These are phyloP conservation scores for Rhodotorula graminis DNA, from an alignment of 768 basidiomycete genomes.

Conservation along the genomic window DNA sequence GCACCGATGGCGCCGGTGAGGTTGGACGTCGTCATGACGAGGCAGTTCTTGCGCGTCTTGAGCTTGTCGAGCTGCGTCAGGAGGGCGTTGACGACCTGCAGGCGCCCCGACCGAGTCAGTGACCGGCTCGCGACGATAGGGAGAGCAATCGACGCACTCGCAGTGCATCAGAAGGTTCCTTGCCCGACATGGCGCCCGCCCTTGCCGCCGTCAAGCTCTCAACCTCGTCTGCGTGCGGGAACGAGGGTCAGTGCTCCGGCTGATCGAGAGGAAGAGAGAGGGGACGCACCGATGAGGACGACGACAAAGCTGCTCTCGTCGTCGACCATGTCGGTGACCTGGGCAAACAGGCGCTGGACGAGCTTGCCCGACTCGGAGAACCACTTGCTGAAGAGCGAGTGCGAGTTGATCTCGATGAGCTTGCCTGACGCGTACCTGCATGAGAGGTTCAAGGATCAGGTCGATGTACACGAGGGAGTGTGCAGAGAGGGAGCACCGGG, in stretches of 20 bases:
- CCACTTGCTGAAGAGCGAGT: slow-evolving; percentile 97
- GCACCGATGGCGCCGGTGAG: slow-evolving; percentile 73
- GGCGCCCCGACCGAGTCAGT: background rate
- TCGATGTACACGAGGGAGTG: background rate
- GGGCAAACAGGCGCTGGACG: slow-evolving; percentile 84
- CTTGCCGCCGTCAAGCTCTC: slow-evolving; percentile 92
- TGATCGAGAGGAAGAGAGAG: background rate
- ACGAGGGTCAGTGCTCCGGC: too few species aligned
- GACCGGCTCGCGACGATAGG: background rate
- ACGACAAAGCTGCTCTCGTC: slow-evolving; percentile 88
- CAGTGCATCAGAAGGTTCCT: slow-evolving; percentile 90
- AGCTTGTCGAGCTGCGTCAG: slow-evolving; percentile 95
- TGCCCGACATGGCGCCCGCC: slow-evolving; percentile 88
- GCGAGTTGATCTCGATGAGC: slow-evolving; percentile 93
- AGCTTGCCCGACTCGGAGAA: slow-evolving; percentile 98
- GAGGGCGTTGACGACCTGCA: slow-evolving; percentile 91
- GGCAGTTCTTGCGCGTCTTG: slow-evolving; percentile 83
- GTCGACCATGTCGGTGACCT: slow-evolving; percentile 83
- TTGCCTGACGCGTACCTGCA: slow-evolving; percentile 76
- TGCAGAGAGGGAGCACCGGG: background rate
- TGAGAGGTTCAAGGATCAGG: background rate
- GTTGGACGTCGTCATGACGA: slow-evolving; percentile 96
- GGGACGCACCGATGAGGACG: slow-evolving; percentile 72
- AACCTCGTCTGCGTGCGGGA: slow-evolving; percentile 68
- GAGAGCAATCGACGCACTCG: slow-evolving; percentile 55